Conservation (phyloP, 2,329 filamentous ascomycete genomes). For the Cladosporium colombiae region DNA sequence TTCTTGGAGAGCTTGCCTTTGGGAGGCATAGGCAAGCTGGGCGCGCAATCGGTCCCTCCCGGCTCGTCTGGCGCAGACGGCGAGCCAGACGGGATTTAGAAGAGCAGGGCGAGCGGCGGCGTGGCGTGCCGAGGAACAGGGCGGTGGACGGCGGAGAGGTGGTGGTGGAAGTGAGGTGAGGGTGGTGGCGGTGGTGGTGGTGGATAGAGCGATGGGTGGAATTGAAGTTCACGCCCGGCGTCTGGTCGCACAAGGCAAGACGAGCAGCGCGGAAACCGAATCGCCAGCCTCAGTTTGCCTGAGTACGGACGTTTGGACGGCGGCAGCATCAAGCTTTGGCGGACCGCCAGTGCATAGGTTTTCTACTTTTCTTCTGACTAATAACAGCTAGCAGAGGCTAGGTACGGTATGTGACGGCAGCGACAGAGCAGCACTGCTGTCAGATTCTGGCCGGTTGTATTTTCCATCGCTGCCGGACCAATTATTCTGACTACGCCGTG, state of each 20-base stretch:
- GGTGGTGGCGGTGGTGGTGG: not conserved
- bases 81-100: conserved; percentile 34
- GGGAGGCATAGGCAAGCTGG: conserved; percentile 45
- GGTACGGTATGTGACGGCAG: not conserved
- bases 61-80: conserved; percentile 32
- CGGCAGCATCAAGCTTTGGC: not conserved
- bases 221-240: conserved; percentile 5
- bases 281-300: not conserved
- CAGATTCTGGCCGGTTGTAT: not conserved
- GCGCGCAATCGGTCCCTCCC: conserved; percentile 27
- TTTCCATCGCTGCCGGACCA: not conserved
- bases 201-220: conserved; percentile 4
- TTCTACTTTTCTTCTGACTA: not conserved
- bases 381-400: not conserved
- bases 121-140: conserved; percentile 1
- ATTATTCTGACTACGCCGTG: not conserved
- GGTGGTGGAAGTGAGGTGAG: conserved; percentile 12
- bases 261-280: not conserved
- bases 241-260: conserved; percentile 5
- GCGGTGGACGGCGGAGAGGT: conserved; percentile 19
- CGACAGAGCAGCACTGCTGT: not conserved
- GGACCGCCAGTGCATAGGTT: not conserved
- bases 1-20: conserved; percentile 45
- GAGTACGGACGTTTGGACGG: not conserved
- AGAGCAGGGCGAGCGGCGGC: conserved; percentile 6